Conservation (phyloP, 805 yeast genomes). For the Metschnikowia santaceciliae region DNA sequence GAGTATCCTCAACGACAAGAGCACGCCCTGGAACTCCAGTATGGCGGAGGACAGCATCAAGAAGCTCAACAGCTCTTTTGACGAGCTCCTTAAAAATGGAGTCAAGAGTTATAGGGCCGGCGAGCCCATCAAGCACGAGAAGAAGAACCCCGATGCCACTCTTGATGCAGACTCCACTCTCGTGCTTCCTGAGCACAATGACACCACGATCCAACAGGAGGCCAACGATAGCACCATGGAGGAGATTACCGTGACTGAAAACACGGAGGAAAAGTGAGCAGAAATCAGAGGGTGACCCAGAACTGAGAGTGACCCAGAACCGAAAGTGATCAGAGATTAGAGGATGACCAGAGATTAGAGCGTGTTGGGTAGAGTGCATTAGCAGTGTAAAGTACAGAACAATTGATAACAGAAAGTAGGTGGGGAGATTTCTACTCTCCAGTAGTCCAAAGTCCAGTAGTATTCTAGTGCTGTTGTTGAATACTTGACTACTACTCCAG, state of each 20-base stretch:
- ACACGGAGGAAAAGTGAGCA: neutral
- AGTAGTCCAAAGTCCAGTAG: no score
- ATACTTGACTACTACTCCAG: no score
- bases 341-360: no score
- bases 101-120: slow-evolving; percentile 25
- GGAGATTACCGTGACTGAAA: slow-evolving; percentile 17
- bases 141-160: slow-evolving; percentile 17
- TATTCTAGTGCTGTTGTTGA: no score
- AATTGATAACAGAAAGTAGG: no score
- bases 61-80: slow-evolving; percentile 26
- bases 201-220: slow-evolving; percentile 45
- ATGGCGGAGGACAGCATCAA: slow-evolving; percentile 37
- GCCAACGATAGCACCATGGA: slow-evolving; percentile 48
- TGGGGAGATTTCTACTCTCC: no score
- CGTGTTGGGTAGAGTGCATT: no score
- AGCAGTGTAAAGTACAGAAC: no score
- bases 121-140: slow-evolving; percentile 8
- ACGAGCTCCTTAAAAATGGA: slow-evolving; percentile 38
- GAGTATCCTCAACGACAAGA: slow-evolving; percentile 46
- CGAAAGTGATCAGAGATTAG: no score
- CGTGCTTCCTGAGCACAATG: slow-evolving; percentile 40
- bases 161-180: slow-evolving; percentile 49
- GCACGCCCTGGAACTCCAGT: slow-evolving; percentile 50
- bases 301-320: no score
- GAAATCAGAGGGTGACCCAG: no score